These are phyloP conservation scores for Schizosaccharomyces cryophilus DNA, from an alignment of 805 yeast genomes.

Conservation along the genomic window DNA sequence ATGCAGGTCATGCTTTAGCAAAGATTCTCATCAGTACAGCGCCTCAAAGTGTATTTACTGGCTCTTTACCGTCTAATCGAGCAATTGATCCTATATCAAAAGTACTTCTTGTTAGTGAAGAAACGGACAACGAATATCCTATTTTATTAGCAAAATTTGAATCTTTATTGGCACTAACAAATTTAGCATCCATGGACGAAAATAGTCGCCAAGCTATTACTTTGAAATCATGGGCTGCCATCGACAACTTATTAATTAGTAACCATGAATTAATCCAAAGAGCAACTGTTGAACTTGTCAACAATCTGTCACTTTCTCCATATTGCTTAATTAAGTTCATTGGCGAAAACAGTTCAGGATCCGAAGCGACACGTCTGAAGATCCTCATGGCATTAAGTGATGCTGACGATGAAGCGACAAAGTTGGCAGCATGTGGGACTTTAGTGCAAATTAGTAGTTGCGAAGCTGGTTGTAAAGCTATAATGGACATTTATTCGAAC, in stretches of 20 bases:
- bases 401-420: background rate
- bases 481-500: background rate
- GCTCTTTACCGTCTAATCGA: conserved; percentile 12
- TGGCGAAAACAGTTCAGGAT: background rate
- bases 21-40: conserved; percentile 15
- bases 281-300: conserved; percentile 26
- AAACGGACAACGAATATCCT: conserved; percentile 10
- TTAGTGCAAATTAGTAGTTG: background rate
- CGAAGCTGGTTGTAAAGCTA: background rate
- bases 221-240: conserved; percentile 21
- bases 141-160: conserved; percentile 19
- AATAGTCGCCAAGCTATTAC: conserved; percentile 19
- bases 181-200: conserved; percentile 27
- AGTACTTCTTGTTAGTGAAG: conserved; percentile 7
- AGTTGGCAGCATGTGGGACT: background rate
- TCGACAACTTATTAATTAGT: conserved; percentile 20
- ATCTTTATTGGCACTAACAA: conserved; percentile 40
- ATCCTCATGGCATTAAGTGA: background rate
- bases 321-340: background rate
- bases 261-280: conserved; percentile 22
- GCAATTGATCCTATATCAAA: conserved; percentile 14
- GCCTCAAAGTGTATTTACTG: conserved; percentile 15
- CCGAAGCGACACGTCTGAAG: background rate
- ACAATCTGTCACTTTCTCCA: background rate
- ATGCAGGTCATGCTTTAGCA: conserved; percentile 11